Conservation (phyloP, 345 rosid genomes). For the Salix exigua region DNA sequence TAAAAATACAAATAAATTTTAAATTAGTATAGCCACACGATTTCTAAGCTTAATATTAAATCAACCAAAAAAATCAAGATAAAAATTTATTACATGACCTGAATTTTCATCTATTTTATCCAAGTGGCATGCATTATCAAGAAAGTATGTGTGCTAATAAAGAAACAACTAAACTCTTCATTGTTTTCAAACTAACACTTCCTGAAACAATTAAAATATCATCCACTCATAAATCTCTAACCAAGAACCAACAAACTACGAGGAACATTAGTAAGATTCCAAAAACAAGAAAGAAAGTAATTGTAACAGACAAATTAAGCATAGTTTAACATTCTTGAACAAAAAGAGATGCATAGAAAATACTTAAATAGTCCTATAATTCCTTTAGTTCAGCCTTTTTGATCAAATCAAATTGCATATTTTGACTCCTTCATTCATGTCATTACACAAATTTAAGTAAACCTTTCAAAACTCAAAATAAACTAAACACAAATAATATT, state of each 20-base stretch:
- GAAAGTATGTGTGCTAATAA: neutral
- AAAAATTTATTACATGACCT: neutral
- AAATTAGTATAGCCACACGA: neutral
- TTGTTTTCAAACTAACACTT: neutral
- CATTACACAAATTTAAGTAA: too few species aligned
- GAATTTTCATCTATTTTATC: constrained; percentile 1
- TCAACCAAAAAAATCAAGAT: neutral
- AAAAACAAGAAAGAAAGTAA: neutral
- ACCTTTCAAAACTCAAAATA: too few species aligned
- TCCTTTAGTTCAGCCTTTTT: too few species aligned
- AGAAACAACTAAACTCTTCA: neutral
- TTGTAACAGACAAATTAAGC: neutral
- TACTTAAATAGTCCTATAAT: neutral
- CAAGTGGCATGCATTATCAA: neutral
- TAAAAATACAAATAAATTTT: neutral
- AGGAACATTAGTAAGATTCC: neutral
- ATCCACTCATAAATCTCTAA: neutral
- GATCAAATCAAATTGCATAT: too few species aligned
- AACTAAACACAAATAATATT: too few species aligned
- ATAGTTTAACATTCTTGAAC: neutral
- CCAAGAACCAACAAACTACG: neutral
- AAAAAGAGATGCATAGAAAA: neutral
- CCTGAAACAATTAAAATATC: neutral
- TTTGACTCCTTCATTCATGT: too few species aligned
- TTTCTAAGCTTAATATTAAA: neutral